These are phyloP conservation scores for Linderina pennispora DNA, from an alignment of 192 early-diverging fungal genomes.

Conservation along the genomic window DNA sequence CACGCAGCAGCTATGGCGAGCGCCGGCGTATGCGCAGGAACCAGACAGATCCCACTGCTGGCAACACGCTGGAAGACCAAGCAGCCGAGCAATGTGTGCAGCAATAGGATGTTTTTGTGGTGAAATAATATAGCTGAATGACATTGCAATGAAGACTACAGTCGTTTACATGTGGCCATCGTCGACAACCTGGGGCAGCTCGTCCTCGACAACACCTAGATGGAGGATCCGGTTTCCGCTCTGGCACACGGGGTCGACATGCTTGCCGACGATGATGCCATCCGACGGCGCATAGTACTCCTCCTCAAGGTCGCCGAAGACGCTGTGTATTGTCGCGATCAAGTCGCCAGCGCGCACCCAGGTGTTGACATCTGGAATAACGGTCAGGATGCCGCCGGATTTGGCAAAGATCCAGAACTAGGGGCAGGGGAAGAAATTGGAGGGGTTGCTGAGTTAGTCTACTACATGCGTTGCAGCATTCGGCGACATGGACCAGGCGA, in stretches of 20 bases:
- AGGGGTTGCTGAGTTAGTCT: not conserved
- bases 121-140: not conserved
- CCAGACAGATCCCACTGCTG: conserved; percentile 27
- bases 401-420: conserved; percentile 79
- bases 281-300: conserved; percentile 74
- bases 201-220: conserved; percentile 65
- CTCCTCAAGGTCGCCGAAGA: conserved; percentile 84
- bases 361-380: conserved; percentile 75
- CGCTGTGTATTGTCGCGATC: conserved; percentile 82
- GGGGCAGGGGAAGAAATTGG: not conserved
- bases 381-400: conserved; percentile 81
- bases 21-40: conserved; percentile 22
- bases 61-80: conserved; percentile 35
- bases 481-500: too few relatives aligned
- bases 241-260: conserved; percentile 83
- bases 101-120: conserved; percentile 8
- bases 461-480: conserved; percentile 1
- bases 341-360: conserved; percentile 75
- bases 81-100: conserved; percentile 43
- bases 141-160: not conserved
- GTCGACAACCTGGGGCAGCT: conserved; percentile 49
- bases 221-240: conserved; percentile 83
- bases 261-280: conserved; percentile 80
- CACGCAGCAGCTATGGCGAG: conserved; percentile 10
- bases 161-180: conserved; percentile 60